Percentiles rank a stretch among this genome's conserved stretches.
These are phyloP conservation scores for Colletotrichum sp. DNA, from an alignment of 2,329 filamentous ascomycete species.

Conservation along the genomic window DNA sequence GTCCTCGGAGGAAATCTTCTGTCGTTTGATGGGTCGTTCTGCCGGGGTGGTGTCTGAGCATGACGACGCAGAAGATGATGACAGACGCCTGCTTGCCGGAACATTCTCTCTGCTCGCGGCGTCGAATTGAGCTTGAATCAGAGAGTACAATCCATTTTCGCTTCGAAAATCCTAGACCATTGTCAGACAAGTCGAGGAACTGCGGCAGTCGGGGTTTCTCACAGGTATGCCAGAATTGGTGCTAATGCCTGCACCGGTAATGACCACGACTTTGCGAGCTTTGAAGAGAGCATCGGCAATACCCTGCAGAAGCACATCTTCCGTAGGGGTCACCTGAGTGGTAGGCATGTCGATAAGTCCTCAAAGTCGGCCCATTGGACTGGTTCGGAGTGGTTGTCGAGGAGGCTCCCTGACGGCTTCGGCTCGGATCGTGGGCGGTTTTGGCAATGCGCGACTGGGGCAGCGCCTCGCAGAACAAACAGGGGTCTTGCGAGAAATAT, in stretches of 20 bases:
- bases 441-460: neutral
- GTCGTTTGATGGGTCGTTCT: constrained; percentile 35
- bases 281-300: constrained; percentile 70
- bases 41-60: neutral
- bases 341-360: constrained; percentile 57
- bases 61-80: constrained; percentile 8
- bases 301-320: constrained; percentile 62
- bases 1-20: constrained; percentile 32
- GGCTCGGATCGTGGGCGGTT: neutral
- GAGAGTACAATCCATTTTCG: constrained; percentile 73
- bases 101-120: constrained; percentile 41
- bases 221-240: constrained; percentile 80
- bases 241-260: constrained; percentile 77
- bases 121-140: constrained; percentile 73
- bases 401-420: neutral
- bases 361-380: constrained; percentile 18
- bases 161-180: constrained; percentile 70
- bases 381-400: neutral
- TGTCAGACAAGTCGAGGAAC: constrained; percentile 4
- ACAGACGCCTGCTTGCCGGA: neutral
- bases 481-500: neutral
- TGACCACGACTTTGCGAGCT: constrained; percentile 71
- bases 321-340: constrained; percentile 56
- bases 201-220: constrained; percentile 31
- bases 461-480: neutral